Evolutionary conservation across 768 basidiomycete species (phyloP).

Genomic region (Pilatotrama ljubarskyi): DNA sequence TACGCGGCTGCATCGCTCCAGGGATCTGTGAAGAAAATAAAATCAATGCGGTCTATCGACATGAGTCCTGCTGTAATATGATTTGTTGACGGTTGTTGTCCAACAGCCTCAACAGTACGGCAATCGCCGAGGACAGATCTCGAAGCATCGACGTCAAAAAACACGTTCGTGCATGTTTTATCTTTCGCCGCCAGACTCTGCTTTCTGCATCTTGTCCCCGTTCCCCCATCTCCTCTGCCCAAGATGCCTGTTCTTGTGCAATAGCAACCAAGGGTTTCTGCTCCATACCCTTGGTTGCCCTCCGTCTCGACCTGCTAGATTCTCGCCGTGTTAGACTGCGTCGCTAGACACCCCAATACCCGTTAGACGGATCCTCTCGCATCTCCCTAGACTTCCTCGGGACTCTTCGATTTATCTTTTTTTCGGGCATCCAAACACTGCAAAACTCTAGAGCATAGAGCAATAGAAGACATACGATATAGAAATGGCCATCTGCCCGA

Average conservation of each 20-base stretch:
- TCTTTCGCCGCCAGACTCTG: not conserved
- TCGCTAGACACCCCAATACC: constrained; percentile 29
- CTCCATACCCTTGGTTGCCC: constrained; percentile 38
- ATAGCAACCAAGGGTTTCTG: constrained; percentile 49
- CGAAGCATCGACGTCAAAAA: constrained; percentile 5
- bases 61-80: too few species aligned
- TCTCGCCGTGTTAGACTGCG: constrained; percentile 22
- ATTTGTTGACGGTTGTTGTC: constrained; percentile 13
- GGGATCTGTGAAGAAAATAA: too few species aligned
- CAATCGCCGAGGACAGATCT: constrained; percentile 22
- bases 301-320: constrained; percentile 17
- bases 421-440: constrained; percentile 1
- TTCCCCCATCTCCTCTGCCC: constrained; percentile 14
- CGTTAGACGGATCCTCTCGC: constrained; percentile 20
- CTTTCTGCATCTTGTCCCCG: constrained; percentile 6
- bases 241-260: constrained; percentile 54
- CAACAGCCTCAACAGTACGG: constrained; percentile 17
- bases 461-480: constrained; percentile 9
- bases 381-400: constrained; percentile 2
- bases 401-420: constrained; percentile 4
- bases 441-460: constrained; percentile 16
- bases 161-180: constrained; percentile 8
- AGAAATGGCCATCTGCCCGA: constrained; percentile 18
- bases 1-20: too few species aligned
- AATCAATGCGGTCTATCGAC: too few species aligned